Base-by-base conservation (phyloP, 176 grass and related monocot genomes). In the Aegilops tauschii region DNA sequence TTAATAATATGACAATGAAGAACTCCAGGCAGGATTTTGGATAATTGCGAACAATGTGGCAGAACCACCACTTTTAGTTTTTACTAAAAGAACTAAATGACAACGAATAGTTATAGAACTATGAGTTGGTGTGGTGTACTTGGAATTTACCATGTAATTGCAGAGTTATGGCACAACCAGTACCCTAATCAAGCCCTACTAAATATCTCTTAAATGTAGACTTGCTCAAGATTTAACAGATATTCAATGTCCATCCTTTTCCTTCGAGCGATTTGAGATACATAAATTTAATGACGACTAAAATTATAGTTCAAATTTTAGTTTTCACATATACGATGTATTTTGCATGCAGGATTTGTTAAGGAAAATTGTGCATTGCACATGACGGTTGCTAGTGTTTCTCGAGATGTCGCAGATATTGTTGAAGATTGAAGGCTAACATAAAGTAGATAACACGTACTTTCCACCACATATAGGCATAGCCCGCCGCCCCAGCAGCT, bases 391-490 rank as follows among this genome's bases (percentile, higher is more conserved):
- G 49, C 49, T 17, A 17, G 52, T 20, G 16, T 56, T 17, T 52
- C 49, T 52, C 1, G 49, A 52, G 12, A 27, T 73, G 23, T 44
- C 42, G 69, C 21, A 28, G 45, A 20, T 61, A 54, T 34, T 8
- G 56, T 25, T 27, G 42, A 56, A 65, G 40, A 29, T 18, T 75
- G n/a, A 67, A 82, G 70, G 37, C 20, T n/a, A 77, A 34, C 31
- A 80, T 64, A 64, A 37, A 78, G 40, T 81, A 32, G 20, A 58
- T 58, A 40, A 47, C 21, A 77, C 93, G 77, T 87, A 98, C 93
- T 84, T 95, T 95, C 96, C 93, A 98, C 88, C 96, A 88, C 96
- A 98, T 90, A 88, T 93, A 90, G 77, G 86, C 94, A 82, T 95
- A 98, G 77, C 91, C 83, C 31, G 91, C 52, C 36, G 78, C 92